Conservation (phyloP, 495 filamentous ascomycete genomes). For the Neurospora hispaniola region DNA sequence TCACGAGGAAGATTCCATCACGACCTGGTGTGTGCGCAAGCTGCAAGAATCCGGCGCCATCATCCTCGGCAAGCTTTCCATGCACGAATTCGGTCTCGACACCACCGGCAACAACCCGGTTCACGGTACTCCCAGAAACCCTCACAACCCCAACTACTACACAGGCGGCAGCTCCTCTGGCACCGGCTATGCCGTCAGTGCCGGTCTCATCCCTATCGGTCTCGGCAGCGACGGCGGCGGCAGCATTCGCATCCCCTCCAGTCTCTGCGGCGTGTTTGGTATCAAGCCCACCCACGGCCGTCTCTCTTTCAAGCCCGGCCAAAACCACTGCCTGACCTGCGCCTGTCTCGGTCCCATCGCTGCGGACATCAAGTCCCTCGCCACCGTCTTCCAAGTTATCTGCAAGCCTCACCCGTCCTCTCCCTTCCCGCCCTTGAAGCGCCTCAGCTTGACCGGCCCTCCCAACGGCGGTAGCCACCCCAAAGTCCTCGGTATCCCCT, state of each 20-base stretch:
- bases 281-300: slow-evolving; percentile 72
- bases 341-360: slow-evolving; percentile 66
- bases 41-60: slow-evolving; percentile 66
- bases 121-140: slow-evolving; percentile 69
- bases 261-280: slow-evolving; percentile 72
- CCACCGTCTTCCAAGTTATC: slow-evolving; percentile 61
- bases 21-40: slow-evolving; percentile 61
- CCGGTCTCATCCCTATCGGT: slow-evolving; percentile 70
- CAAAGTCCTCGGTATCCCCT: slow-evolving; percentile 55
- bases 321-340: slow-evolving; percentile 48
- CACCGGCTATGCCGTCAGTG: slow-evolving; percentile 58
- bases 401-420: slow-evolving; percentile 54
- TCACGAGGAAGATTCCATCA: slow-evolving; percentile 33
- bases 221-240: slow-evolving; percentile 77
- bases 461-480: neutral
- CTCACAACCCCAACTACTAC: slow-evolving; percentile 64
- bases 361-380: slow-evolving; percentile 60
- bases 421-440: slow-evolving; percentile 31
- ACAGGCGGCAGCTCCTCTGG: slow-evolving; percentile 78
- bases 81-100: slow-evolving; percentile 77
- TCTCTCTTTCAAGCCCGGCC: slow-evolving; percentile 50
- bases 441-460: slow-evolving; percentile 2
- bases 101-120: slow-evolving; percentile 77
- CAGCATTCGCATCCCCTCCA: slow-evolving; percentile 65
- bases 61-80: slow-evolving; percentile 67